Evolutionary conservation across 73 alveolate species (phyloP).

Genomic region (Paramecium primaurelia): DNA sequence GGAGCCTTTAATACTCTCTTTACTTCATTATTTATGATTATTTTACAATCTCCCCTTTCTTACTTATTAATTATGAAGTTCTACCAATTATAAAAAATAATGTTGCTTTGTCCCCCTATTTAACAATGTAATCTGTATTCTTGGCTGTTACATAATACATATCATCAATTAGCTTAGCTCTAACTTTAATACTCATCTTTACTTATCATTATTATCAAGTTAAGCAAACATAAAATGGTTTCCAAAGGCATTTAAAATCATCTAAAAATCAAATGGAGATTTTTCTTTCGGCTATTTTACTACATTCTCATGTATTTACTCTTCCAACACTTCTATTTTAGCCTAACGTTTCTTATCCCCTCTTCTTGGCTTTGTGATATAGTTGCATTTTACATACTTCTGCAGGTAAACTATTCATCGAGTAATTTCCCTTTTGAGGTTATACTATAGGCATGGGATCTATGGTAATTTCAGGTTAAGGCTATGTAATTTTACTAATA

Average conservation of each 20-base stretch:
- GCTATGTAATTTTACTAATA: background rate
- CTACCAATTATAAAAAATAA: conserved; percentile 40
- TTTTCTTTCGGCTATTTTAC: background rate
- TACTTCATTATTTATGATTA: conserved; percentile 47
- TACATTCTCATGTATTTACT: background rate
- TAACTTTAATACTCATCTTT: background rate
- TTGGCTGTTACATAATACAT: conserved; percentile 45
- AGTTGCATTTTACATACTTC: background rate
- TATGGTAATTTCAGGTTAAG: background rate
- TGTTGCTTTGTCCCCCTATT: conserved; percentile 57
- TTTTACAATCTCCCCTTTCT: conserved; percentile 56
- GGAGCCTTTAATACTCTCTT: conserved; percentile 46
- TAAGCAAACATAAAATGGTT: conserved; percentile 43
- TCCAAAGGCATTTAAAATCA: conserved; percentile 20
- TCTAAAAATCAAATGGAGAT: conserved; percentile 23
- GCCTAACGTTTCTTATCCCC: conserved; percentile 41
- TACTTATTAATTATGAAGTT: background rate
- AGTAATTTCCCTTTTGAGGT: background rate
- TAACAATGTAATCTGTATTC: conserved; percentile 17
- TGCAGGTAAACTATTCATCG: conserved; percentile 15
- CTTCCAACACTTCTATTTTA: conserved; percentile 39
- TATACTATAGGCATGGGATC: background rate
- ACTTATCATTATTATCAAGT: conserved; percentile 25
- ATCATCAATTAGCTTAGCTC: conserved; percentile 51
- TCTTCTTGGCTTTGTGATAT: background rate